A percentile compares a stretch with the other conserved stretches of the same genome.
Evolutionary conservation across 1,284 basidiomycete genomes (phyloP).

Genomic region (Tilletia caries): DNA sequence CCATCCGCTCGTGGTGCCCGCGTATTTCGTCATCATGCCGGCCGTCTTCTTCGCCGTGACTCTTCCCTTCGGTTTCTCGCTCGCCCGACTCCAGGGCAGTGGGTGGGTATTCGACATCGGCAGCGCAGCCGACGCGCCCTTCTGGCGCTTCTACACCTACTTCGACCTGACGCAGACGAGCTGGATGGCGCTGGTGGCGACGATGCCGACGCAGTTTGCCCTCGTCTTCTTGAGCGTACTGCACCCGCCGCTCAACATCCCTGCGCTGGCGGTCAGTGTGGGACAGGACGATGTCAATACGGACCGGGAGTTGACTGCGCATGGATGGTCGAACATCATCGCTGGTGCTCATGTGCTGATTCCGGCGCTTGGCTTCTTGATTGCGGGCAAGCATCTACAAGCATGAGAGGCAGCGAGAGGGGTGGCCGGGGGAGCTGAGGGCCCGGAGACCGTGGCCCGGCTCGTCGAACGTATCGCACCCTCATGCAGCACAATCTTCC

Average conservation of each 20-base stretch:
- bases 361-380: background rate
- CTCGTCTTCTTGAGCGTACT: conserved; percentile 83
- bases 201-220: conserved; percentile 57
- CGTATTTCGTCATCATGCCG: conserved; percentile 80
- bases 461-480: no score
- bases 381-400: conserved; percentile 1
- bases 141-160: conserved; percentile 53
- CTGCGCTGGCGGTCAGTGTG: conserved; percentile 88
- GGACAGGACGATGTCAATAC: conserved; percentile 84
- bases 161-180: conserved; percentile 49
- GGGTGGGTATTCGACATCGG: conserved; percentile 91
- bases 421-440: no score
- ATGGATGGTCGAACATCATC: conserved; percentile 84
- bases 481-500: no score
- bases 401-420: background rate
- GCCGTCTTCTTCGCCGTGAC: conserved; percentile 74
- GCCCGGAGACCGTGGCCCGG: no score
- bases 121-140: conserved; percentile 38
- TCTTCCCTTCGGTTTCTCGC: conserved; percentile 61
- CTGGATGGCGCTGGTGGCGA: conserved; percentile 52
- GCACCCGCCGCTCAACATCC: conserved; percentile 70
- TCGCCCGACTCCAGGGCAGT: conserved; percentile 63
- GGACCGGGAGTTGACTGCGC: conserved; percentile 85
- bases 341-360: conserved; percentile 60
- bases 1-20: conserved; percentile 87